A percentile compares a stretch with the other conserved stretches of the same genome.
Conservation (phyloP, 192 early-diverging fungal species). For the Diversispora epigaea region DNA sequence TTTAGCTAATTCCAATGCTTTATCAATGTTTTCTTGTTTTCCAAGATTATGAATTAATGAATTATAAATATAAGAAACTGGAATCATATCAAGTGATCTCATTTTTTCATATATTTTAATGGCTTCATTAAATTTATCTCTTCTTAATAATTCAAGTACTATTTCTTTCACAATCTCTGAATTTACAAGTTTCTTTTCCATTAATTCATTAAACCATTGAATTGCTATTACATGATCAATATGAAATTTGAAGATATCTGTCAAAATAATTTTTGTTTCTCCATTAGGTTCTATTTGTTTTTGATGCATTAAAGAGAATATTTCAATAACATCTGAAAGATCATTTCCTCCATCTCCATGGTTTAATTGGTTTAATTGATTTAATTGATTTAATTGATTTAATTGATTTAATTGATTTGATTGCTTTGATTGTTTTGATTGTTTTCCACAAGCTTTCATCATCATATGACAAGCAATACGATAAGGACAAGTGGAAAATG, state of each 20-base stretch:
- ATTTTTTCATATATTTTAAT: constrained; percentile 41
- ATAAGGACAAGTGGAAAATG: background rate
- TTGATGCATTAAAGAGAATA: constrained; percentile 61
- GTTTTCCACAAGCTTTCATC: constrained; percentile 29
- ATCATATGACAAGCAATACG: constrained; percentile 8
- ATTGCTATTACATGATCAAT: constrained; percentile 17
- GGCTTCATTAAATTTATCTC: constrained; percentile 36
- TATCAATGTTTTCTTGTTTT: constrained; percentile 33
- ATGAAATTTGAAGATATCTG: constrained; percentile 29
- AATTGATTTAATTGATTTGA: background rate
- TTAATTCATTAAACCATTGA: constrained; percentile 37
- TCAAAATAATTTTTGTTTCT: constrained; percentile 34
- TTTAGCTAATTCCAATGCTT: constrained; percentile 37
- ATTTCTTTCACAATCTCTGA: constrained; percentile 34
- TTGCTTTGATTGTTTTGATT: background rate
- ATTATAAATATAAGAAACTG: constrained; percentile 33
- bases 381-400: too few species aligned
- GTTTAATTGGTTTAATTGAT: background rate
- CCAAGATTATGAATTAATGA: constrained; percentile 40
- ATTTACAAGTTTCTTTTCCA: constrained; percentile 35
- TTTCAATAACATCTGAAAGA: constrained; percentile 59
- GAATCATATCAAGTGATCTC: constrained; percentile 28
- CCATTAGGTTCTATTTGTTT: constrained; percentile 58
- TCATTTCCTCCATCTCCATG: background rate
- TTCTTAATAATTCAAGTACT: constrained; percentile 35